These are phyloP conservation scores for Phytophthora ohioensis DNA, from an alignment of 352 stramenopile species.

Conservation along the genomic window DNA sequence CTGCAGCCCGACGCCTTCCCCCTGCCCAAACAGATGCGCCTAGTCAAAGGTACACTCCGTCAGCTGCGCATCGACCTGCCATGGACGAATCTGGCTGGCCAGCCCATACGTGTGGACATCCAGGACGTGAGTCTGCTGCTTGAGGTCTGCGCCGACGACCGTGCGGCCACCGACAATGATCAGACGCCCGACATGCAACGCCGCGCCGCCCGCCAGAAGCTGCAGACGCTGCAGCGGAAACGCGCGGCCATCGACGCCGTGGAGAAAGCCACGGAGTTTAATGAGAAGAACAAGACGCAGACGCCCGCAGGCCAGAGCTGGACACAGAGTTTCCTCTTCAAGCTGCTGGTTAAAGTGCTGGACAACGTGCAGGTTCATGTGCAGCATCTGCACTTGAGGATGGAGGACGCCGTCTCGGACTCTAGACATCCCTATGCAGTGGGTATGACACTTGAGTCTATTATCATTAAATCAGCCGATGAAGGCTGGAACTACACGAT, in stretches of 20 bases:
- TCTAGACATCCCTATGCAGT: slow-evolving; percentile 58
- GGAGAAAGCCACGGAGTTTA: slow-evolving; percentile 77
- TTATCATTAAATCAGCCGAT: slow-evolving; percentile 87
- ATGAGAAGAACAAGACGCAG: slow-evolving; percentile 48
- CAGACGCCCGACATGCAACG: slow-evolving; percentile 27
- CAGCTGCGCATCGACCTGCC: slow-evolving; percentile 80
- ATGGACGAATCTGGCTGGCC: slow-evolving; percentile 74
- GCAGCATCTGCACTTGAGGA: slow-evolving; percentile 75
- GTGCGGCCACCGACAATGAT: slow-evolving; percentile 14
- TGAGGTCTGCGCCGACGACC: slow-evolving; percentile 51
- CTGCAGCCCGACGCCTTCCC: slow-evolving; percentile 76
- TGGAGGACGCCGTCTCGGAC: slow-evolving; percentile 76
- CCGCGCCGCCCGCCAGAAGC: slow-evolving; percentile 46
- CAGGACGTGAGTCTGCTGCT: slow-evolving; percentile 82
- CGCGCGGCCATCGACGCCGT: slow-evolving; percentile 80
- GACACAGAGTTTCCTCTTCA: slow-evolving; percentile 84
- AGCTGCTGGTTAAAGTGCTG: slow-evolving; percentile 81
- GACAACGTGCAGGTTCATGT: slow-evolving; percentile 89
- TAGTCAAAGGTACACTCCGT: slow-evolving; percentile 83
- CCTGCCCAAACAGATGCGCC: slow-evolving; percentile 67
- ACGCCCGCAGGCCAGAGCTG: slow-evolving; percentile 39
- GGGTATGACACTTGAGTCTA: slow-evolving; percentile 77
- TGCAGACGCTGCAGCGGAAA: slow-evolving; percentile 78
- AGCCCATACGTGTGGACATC: slow-evolving; percentile 83
- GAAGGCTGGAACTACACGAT: slow-evolving; percentile 87